Evolutionary conservation across 1,139 yeast genomes (phyloP), one percentile per base, ranked within the genome.

Genomic region (Martiniozyma asiatica): DNA sequence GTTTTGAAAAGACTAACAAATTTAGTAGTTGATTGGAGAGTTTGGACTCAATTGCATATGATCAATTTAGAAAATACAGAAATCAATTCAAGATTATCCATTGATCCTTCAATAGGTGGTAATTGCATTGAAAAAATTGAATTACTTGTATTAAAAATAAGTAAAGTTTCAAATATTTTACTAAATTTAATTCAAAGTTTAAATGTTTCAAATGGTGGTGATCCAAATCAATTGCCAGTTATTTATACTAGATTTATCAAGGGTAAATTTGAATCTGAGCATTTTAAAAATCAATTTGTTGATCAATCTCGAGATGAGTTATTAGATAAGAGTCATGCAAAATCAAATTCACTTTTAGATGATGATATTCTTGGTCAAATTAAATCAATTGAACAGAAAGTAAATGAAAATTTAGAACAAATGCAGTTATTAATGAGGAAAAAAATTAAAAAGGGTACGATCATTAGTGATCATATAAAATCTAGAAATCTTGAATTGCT

Each of bases 241-340:
- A 56, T 72, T 2, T 68, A 73, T 41, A 81, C 87, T n/a, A 57
- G 89, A 35, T 73, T 76, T 43, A 51, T 77, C 7, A 58, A 63
- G 21, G 70, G 72, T 27, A 74, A 68, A 35, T 77, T 73, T 47
- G 73, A 73, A 43, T 87, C 84, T 8, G 85, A 84, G 7, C 73
- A 74, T 41, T 77, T 82, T 76, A 65, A 72, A 30, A 77, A 75
- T 43, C 80, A 80, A 19, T 73, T 75, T 42, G 71, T 70, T 40
- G 20, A 34, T 13, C 15, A 8, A n/a, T 2, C 9, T 4, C 26
- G 25, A 5, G 32, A 30, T 24, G 38, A 39, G 22, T 32, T 38
- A n/a, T 37, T 40, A 19, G 40, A 39, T n/a, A 42, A 41, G 26
- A 35, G 36, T 11, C 26, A 35, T 4, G 27, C 30, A 31, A 68